Evolutionary conservation across 805 yeast species (phyloP).

Genomic region (Teunomyces gatunensis): DNA sequence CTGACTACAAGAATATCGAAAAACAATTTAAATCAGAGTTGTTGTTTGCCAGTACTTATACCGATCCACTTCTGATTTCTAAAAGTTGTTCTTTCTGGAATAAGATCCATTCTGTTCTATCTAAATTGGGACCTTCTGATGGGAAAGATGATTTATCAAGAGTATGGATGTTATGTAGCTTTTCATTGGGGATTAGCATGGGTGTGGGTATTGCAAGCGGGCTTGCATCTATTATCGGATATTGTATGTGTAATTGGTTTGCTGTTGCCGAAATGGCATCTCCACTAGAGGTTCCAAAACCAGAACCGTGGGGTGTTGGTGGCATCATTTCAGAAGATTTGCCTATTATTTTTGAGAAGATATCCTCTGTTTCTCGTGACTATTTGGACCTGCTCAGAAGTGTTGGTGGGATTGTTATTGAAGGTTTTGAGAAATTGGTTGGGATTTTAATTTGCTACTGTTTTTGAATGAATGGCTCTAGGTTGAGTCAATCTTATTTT

Average conservation of each 20-base stretch:
- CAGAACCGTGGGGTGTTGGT: background rate
- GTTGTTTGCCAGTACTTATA: slow-evolving; percentile 19
- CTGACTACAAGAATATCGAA: slow-evolving; percentile 30
- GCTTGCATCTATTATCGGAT: slow-evolving; percentile 16
- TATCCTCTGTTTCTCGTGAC: background rate
- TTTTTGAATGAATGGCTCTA: slow-evolving; percentile 8
- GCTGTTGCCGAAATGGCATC: background rate
- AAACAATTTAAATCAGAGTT: slow-evolving; percentile 28
- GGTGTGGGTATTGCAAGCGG: slow-evolving; percentile 30
- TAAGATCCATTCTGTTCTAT: slow-evolving; percentile 13
- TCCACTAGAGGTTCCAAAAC: background rate
- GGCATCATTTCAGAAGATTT: background rate
- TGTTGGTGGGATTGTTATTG: slow-evolving; percentile 13
- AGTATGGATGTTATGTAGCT: slow-evolving; percentile 30
- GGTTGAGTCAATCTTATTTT: background rate
- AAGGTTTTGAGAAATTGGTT: slow-evolving; percentile 25
- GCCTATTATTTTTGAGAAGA: background rate
- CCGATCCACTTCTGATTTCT: slow-evolving; percentile 32
- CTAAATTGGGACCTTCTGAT: slow-evolving; percentile 8
- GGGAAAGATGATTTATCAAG: slow-evolving; percentile 1
- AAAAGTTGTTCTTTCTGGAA: slow-evolving; percentile 21
- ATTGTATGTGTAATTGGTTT: background rate
- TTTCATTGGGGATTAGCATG: slow-evolving; percentile 36
- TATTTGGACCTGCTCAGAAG: background rate
- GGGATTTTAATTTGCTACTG: slow-evolving; percentile 4